These are phyloP conservation scores for Yarrowia deformans DNA, from an alignment of 805 yeast species.

Conservation along the genomic window DNA sequence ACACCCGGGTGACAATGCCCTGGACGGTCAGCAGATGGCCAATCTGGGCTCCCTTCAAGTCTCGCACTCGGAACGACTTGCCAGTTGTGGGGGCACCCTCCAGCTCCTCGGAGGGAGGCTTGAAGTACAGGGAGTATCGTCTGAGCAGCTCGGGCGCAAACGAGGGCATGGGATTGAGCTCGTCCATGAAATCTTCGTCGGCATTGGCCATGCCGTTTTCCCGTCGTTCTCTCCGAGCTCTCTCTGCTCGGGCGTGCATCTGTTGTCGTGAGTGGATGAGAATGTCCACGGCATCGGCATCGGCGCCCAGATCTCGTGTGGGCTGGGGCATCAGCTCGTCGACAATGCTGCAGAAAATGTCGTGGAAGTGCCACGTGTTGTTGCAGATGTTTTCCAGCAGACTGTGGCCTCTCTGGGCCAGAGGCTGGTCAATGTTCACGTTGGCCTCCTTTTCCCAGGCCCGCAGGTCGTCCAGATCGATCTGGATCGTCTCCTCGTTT, in stretches of 20 bases:
- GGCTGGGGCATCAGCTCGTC: constrained; percentile 89
- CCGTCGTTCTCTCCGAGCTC: constrained; percentile 45
- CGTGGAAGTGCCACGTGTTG: constrained; percentile 81
- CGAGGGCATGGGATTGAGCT: constrained; percentile 41
- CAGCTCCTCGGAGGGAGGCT: constrained; percentile 64
- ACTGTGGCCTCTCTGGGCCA: constrained; percentile 46
- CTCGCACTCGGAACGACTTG: constrained; percentile 85
- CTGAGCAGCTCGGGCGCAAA: constrained; percentile 90
- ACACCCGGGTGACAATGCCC: constrained; percentile 93
- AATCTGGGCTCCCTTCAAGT: constrained; percentile 79
- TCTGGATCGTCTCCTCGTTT: constrained; percentile 67
- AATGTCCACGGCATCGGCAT: constrained; percentile 91
- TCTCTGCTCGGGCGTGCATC: constrained; percentile 75
- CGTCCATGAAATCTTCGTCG: constrained; percentile 48
- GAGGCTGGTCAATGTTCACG: constrained; percentile 47
- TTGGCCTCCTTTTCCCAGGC: constrained; percentile 63
- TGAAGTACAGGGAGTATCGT: constrained; percentile 84
- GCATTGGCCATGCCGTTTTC: constrained; percentile 59
- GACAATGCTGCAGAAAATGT: constrained; percentile 73
- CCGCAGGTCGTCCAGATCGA: constrained; percentile 86
- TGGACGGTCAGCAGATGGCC: constrained; percentile 90
- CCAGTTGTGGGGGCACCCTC: constrained; percentile 47
- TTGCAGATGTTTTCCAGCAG: constrained; percentile 67
- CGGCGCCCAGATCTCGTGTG: constrained; percentile 76
- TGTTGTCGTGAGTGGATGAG: constrained; percentile 87